These are phyloP conservation scores for Diplodia seriata DNA, from an alignment of 2,329 filamentous ascomycete species.

Conservation along the genomic window DNA sequence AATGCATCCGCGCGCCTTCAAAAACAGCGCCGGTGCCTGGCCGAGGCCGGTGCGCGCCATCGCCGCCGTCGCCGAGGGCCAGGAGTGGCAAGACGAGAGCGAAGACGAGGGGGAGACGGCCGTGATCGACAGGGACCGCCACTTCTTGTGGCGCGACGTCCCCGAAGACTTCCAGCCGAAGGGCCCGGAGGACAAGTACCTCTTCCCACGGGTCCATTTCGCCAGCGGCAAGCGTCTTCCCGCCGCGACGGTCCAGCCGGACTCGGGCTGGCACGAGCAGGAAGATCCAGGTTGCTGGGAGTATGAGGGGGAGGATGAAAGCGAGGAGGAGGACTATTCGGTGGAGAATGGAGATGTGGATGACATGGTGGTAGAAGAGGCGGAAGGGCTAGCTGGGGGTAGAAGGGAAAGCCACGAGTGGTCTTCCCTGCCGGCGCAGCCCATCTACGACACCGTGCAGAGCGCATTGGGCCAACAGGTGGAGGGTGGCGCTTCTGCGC, in stretches of 20 bases:
- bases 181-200: neutral
- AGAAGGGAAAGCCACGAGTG: neutral
- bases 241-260: neutral
- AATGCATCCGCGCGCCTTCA: neutral
- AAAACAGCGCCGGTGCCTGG: neutral
- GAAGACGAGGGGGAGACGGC: conserved; percentile 7
- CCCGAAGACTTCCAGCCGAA: neutral
- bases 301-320: neutral
- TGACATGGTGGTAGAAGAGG: neutral
- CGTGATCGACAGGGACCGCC: neutral
- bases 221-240: neutral
- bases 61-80: neutral
- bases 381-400: neutral
- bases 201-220: neutral
- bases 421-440: neutral
- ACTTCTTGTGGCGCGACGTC: too few relatives aligned
- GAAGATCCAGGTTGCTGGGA: neutral
- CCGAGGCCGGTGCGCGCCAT: conserved; percentile 2
- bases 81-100: neutral
- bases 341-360: neutral
- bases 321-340: neutral
- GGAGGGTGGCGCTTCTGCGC: neutral
- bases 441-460: neutral
- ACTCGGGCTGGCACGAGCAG: neutral
- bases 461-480: neutral